Evolutionary conservation across 495 filamentous ascomycete genomes (phyloP), one percentile per base, ranked within the genome.

Genomic region (Apodospora peruviana): DNA sequence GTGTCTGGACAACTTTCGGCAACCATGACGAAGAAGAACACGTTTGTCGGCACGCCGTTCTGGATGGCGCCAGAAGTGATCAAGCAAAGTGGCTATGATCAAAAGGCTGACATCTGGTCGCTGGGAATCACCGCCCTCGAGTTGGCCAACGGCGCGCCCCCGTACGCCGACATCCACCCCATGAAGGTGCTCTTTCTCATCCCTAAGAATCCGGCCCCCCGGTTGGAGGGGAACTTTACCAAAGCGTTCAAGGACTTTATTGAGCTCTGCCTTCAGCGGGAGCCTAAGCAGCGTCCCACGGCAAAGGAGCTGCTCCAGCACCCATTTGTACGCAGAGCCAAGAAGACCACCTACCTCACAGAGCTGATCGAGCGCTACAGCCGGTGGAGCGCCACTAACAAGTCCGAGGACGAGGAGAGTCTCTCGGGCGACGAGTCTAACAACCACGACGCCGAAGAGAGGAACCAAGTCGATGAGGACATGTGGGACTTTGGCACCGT

Each of bases 41-140:
- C 93, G 0, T 98, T 98, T 62, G 93, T 98, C 19, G 93, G 93
- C 12, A 97, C 93, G 2, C 93, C 93, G 0, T 98, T 96, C 68
- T 98, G 93, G 93, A 98, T 98, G 93, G 93, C 93, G 4, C 93
- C 93, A 8, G 93, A 98, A 66, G 93, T 98, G 24, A 98, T 98
- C 67, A 95, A 95, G 72, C 90, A 95, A 63, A 93, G 88, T 43
- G 93, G 93, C 35, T 98, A 98, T 67, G 91, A 96, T 59, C 90
- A 95, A 70, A 98, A 97, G 71, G 94, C 93, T 5, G 93, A 98
- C 62, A 95, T 98, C 48, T 98, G 93, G 93, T 97, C 94, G 20
- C 71, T 98, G n/a, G 93, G 93, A 10, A 97, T 98, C 59, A 97
- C 93, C 0, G 91, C 93, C 4, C 82, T 98, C 45, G 93, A 98